Evolutionary conservation across 352 stramenopile species (phyloP), one percentile per base, ranked within the genome.

Genomic region (Globisporangium solare): DNA sequence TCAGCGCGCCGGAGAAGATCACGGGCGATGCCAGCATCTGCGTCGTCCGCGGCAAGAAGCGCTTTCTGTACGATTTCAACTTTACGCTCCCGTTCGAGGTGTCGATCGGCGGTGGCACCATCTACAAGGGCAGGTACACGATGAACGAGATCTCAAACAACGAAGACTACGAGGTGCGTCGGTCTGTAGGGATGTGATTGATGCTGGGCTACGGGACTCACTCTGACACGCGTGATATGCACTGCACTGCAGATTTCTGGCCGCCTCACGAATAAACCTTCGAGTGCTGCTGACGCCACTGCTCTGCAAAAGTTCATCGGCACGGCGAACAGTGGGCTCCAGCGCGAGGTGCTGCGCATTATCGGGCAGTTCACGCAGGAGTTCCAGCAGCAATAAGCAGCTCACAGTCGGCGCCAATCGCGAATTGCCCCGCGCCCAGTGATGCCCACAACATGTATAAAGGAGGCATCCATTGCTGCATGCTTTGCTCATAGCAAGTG

Each of bases 131-230:
- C 22, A 83, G 54, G 37, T 85, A 88, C 60, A 66, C 72, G 21
- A 73, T 96, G 70, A 79, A 81, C 53, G 88, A 97, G 56, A 89
- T 96, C 63, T 89, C 74, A 27, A 93, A 91, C 62, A 87, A 97
- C 56, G 82, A 82, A 45, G 83, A 96, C 50, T 92, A 89, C 53
- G 87, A 95, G 70, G 81, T 92, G 71, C 20, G 56, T 58, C 8
- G 15, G 15, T 55, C 20, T 45, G 21, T 39, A 13, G 21, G 17
- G 14, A 6, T 17, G 40, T 14, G 13, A 18, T 20, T 21, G 46
- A 20, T 20, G 32, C 14, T 51, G 48, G 40, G 27, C 18, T 6
- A 51, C 18, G 17, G 35, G 27, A 35, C n/a, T 15, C n/a, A 13
- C 11, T 31, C 6, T 31, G 24, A 31, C 6, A 18, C 35, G 31